Evolutionary conservation across 176 grass and related monocot genomes (phyloP).

Genomic region (Chloris gayana): DNA sequence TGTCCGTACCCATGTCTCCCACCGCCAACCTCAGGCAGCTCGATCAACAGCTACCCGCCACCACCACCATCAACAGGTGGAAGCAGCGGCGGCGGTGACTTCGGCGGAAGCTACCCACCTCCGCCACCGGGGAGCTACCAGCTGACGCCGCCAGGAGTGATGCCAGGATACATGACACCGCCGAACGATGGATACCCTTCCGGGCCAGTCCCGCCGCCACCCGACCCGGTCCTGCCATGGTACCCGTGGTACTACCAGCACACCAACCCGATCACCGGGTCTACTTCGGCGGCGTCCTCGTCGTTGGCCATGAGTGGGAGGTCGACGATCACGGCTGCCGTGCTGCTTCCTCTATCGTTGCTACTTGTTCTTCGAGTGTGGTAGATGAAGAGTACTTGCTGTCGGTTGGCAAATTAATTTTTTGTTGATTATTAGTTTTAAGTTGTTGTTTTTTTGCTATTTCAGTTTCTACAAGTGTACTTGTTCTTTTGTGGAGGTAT

Average conservation of each 20-base stretch:
- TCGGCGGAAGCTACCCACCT: constrained; percentile 33
- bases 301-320: background rate
- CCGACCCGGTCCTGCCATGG: constrained; percentile 61
- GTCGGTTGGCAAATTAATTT: background rate
- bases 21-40: constrained; percentile 30
- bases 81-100: constrained; percentile 11
- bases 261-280: constrained; percentile 43
- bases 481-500: background rate
- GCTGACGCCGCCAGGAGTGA: constrained; percentile 44
- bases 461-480: background rate
- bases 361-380: constrained; percentile 20
- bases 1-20: constrained; percentile 70
- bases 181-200: constrained; percentile 26
- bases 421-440: background rate
- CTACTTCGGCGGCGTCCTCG: constrained; percentile 28
- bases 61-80: constrained; percentile 32
- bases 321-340: background rate
- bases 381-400: constrained; percentile 4
- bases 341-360: constrained; percentile 9
- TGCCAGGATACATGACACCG: constrained; percentile 41
- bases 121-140: constrained; percentile 33
- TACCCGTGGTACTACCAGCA: constrained; percentile 74
- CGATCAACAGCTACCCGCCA: constrained; percentile 46
- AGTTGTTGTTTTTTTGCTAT: background rate
- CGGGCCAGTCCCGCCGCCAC: constrained; percentile 53